Base-by-base conservation (phyloP, 129 eudicot species). In the Escallonia herrerae region DNA sequence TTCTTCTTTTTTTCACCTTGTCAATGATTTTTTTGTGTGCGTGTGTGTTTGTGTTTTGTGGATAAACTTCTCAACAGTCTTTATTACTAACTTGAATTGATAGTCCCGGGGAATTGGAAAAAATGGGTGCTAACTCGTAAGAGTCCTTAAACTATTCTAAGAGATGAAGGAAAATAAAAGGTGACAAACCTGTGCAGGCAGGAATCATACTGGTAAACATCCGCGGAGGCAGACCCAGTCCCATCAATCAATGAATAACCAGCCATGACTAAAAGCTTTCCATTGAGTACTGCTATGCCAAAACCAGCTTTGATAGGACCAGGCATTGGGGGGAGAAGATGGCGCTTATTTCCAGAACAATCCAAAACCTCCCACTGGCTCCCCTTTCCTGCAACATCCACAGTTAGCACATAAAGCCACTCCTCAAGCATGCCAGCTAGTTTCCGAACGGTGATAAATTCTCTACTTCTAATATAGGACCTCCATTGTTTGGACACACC, bases 331-430 rank as follows among this genome's bases (percentile, higher is more conserved):
- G 90, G 86, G 11, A 89, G 77, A 45, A 67, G 62, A 2, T 63
- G 80, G 45, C 69, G 90, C 66, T 80, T 81, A 55, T 67, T 45
- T 60, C 99, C 96, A 15, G 69, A 72, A 74, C 87, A 82, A 89
- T 93, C 96, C 67, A 88, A 76, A 63, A 89, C 99, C 80, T 93
- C 96, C 99, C 99, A 93, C 15, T 65, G 95, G 82, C 87, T 81
- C 76, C 82, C 87, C 4, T 77, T 82, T 49, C 95, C 96, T 74
- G 83, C 96, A 68, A 72, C 74, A 63, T 73, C 88, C 67, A 65
- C 60, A 5, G 84, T 89, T 69, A 93, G 64, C 53, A 93, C 76
- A 74, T 93, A 93, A 15, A 93, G 86, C 99, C 99, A 93, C 56
- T 89, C 99, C 65, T 93, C 93, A 38, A 89, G 78, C 68, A 76